phyloP scores from a whole-genome alignment of 2,329 filamentous ascomycete genomes.

The Colletotrichum plurivorum region DNA sequence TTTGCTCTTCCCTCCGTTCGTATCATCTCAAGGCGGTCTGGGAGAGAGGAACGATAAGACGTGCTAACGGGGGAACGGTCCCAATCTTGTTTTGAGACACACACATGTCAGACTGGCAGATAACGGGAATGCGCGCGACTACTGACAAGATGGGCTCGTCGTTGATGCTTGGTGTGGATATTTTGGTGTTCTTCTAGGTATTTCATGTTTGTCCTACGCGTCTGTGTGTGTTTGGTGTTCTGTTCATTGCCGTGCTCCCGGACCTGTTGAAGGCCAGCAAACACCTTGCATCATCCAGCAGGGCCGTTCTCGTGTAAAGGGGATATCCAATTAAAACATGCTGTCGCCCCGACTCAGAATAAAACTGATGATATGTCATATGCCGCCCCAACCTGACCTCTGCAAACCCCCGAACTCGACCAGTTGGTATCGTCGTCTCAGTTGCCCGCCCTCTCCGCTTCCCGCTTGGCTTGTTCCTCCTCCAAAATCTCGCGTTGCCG shows the following conservation, averaged over 20 bases:
- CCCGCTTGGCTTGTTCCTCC: constrained; percentile 67
- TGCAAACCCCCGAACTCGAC: too few relatives aligned
- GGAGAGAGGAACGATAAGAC: too few relatives aligned
- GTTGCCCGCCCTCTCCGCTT: constrained; percentile 53
- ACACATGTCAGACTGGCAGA: too few relatives aligned
- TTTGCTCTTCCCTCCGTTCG: background rate
- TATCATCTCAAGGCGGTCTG: too few relatives aligned
- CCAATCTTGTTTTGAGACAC: too few relatives aligned
- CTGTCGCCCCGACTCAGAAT: background rate
- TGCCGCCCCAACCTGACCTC: too few relatives aligned
- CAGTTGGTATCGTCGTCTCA: background rate
- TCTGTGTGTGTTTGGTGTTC: background rate
- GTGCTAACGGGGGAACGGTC: too few relatives aligned
- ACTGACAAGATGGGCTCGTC: background rate
- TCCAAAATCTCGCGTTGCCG: constrained; percentile 74
- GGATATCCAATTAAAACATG: constrained; percentile 25
- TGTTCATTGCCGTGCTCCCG: background rate
- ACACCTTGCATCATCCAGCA: background rate
- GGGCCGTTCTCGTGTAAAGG: background rate
- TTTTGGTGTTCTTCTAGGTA: background rate
- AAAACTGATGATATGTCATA: background rate
- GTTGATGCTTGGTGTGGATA: too few relatives aligned
- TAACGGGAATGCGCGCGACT: too few relatives aligned
- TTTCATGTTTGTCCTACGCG: background rate
- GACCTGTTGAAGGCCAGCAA: constrained; percentile 40